Evolutionary conservation across 441 rosid genomes (phyloP).

Genomic region (Populus tomentosa): DNA sequence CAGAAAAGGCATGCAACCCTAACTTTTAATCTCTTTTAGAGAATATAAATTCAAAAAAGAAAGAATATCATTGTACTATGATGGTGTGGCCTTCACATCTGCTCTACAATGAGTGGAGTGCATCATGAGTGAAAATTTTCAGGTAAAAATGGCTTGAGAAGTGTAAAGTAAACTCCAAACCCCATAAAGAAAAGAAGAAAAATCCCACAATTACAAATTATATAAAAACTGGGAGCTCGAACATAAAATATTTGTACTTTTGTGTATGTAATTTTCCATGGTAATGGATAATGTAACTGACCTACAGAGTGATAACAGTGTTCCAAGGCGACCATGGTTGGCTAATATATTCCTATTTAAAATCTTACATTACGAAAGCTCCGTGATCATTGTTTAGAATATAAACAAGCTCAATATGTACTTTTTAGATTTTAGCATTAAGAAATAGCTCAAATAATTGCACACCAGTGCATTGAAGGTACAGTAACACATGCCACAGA

Average conservation of each 20-base stretch:
- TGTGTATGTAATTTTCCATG: neutral
- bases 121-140: neutral
- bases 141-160: neutral
- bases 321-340: neutral
- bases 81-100: neutral
- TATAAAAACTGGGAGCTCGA: neutral
- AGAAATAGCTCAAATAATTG: neutral
- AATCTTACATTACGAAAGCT: neutral
- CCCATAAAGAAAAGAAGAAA: neutral
- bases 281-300: neutral
- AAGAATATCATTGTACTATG: neutral
- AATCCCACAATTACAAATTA: neutral
- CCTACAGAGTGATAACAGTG: neutral
- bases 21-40: neutral
- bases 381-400: neutral
- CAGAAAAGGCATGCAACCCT: neutral
- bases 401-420: neutral
- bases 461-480: neutral
- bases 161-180: neutral
- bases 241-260: neutral
- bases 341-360: neutral
- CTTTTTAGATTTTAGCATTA: neutral
- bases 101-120: neutral
- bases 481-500: neutral
- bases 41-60: neutral